A percentile compares a stretch with the other conserved stretches of the same genome.
These are phyloP conservation scores for Cyclotella kingstonii DNA, from an alignment of 108 stramenopile species.

Conservation along the genomic window DNA sequence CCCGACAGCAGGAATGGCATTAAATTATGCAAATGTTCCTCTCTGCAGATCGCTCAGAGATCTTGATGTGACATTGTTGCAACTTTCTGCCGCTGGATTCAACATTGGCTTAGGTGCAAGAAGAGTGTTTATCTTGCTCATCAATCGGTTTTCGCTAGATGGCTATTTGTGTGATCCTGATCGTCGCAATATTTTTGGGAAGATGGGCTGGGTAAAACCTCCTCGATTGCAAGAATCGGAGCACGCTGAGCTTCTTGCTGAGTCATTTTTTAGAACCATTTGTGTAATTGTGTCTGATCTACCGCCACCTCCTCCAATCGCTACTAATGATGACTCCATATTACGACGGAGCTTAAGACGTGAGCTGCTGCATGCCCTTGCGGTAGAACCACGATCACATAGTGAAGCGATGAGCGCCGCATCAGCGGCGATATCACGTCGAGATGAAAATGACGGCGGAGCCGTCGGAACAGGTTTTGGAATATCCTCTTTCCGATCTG, in stretches of 20 bases:
- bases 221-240: slow-evolving; percentile 80
- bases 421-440: slow-evolving; percentile 64
- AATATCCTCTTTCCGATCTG: slow-evolving; percentile 55
- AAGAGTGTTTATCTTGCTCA: slow-evolving; percentile 64
- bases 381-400: slow-evolving; percentile 85
- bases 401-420: slow-evolving; percentile 84
- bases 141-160: slow-evolving; percentile 82
- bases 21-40: slow-evolving; percentile 83
- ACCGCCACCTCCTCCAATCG: slow-evolving; percentile 75
- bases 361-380: slow-evolving; percentile 89
- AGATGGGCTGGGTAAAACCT: slow-evolving; percentile 74
- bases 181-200: slow-evolving; percentile 45
- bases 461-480: slow-evolving; percentile 59
- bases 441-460: slow-evolving; percentile 74
- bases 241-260: slow-evolving; percentile 75
- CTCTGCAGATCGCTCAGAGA: slow-evolving; percentile 83
- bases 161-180: slow-evolving; percentile 86
- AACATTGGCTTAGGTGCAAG: slow-evolving; percentile 82
- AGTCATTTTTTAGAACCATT: slow-evolving; percentile 81
- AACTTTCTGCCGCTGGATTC: slow-evolving; percentile 82
- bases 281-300: slow-evolving; percentile 84
- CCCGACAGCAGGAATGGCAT: slow-evolving; percentile 76
- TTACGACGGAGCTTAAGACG: slow-evolving; percentile 72
- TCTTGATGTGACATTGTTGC: slow-evolving; percentile 80
- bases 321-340: slow-evolving; percentile 52